Percentiles rank a stretch among this genome's conserved stretches.
These are phyloP conservation scores for Didymellaceae sp. DNA, from an alignment of 2,329 filamentous ascomycete genomes.

Conservation along the genomic window DNA sequence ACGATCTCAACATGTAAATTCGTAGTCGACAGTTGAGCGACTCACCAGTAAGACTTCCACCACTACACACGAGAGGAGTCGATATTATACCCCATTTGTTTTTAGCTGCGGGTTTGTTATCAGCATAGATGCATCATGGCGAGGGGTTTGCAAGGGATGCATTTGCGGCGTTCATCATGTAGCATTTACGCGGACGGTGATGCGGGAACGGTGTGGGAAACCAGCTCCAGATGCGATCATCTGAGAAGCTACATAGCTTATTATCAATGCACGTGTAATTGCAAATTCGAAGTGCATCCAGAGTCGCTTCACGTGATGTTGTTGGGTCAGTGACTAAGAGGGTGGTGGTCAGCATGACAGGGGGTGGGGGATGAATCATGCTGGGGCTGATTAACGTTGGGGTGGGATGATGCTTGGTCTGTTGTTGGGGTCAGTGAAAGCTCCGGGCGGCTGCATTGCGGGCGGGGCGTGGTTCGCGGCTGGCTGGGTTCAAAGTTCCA, in stretches of 20 bases:
- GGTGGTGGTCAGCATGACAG: not conserved
- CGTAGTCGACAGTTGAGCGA: not conserved
- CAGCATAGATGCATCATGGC: slow-evolving; percentile 14
- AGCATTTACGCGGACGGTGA: slow-evolving; percentile 12
- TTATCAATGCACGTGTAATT: slow-evolving; percentile 18
- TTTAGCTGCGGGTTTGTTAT: slow-evolving; percentile 3
- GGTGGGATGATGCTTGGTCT: slow-evolving; percentile 9
- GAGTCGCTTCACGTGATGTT: not conserved
- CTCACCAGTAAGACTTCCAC: not conserved
- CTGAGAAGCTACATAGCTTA: slow-evolving; percentile 13
- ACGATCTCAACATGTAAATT: slow-evolving; percentile 55
- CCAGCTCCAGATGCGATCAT: not conserved
- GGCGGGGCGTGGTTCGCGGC: slow-evolving; percentile 3
- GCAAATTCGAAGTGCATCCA: too few species aligned
- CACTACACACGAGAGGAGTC: not conserved
- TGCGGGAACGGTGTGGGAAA: not conserved
- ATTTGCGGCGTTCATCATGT: slow-evolving; percentile 13
- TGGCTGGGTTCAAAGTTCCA: not conserved
- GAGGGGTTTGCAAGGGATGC: slow-evolving; percentile 4
- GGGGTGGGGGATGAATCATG: too few species aligned
- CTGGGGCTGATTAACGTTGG: too few species aligned
- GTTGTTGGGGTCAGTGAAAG: slow-evolving; percentile 18
- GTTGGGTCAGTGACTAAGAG: too few species aligned
- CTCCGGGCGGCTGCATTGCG: slow-evolving; percentile 3
- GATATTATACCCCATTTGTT: slow-evolving; percentile 19